Evolutionary conservation across 1,139 yeast species (phyloP), one percentile per base, ranked within the genome.

Genomic region (Sugiyamaella novakii): DNA sequence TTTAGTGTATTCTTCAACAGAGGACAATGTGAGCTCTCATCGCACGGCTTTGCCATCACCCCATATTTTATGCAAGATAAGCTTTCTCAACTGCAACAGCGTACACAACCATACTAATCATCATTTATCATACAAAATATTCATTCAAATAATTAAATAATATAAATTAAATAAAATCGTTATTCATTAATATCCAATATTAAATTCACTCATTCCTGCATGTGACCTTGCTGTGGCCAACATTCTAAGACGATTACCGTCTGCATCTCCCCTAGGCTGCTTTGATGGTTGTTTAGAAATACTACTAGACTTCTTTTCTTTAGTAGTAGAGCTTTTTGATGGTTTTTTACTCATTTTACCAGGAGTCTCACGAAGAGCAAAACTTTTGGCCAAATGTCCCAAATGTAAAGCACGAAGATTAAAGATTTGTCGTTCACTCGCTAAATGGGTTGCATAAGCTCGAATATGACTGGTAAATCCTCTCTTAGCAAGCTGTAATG

Each of bases 361-460:
- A 14, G 98, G 98, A 2, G 95, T 84, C 61, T 92, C 98, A 69
- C 99, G 81, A 47, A 92, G 73, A 1, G 95, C 99, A 68, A 94
- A 94, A 57, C 94, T 79, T 67, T 92, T 92, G 17, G 98, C 98
- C 60, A 94, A 73, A 72, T 92, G 98, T 19, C 98, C 99, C 59
- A 94, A 73, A 74, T 92, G 99, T 52, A 94, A 72, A 34, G 76
- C 71, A 60, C 85, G 86, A 27, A 92, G 81, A 61, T 87, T 89
- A 73, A 92, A 92, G 54, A 78, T 81, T 38, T 75, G 77, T 62
- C 92, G 79, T 66, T 94, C 98, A 1, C 81, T 63, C 0, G 91
- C 73, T 54, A 88, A 78, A 72, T 92, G 99, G 0, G 99, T 92
- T n/a, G 98, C 88, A 64, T 92, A 92, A 0, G 98, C 98, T 62